phyloP scores from a whole-genome alignment of 2,329 filamentous ascomycete genomes.

The Colletotrichum coccodes region DNA sequence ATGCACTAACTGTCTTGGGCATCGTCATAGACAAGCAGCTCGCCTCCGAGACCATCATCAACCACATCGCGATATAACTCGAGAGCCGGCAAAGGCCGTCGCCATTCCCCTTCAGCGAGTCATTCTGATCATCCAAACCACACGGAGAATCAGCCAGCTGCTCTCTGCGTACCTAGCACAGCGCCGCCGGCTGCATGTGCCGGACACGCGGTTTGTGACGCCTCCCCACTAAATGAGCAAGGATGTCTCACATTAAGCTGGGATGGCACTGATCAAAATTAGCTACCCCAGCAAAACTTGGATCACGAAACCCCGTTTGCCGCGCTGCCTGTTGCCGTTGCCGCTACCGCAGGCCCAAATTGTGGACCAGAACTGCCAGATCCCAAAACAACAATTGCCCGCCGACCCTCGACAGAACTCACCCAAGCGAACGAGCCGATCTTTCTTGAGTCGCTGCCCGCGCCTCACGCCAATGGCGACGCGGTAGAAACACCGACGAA shows the following conservation, averaged over 20 bases:
- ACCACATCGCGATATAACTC: background rate
- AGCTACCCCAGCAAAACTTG: constrained; percentile 26
- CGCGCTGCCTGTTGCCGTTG: constrained; percentile 15
- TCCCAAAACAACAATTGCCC: background rate
- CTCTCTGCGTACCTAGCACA: background rate
- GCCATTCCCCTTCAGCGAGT: background rate
- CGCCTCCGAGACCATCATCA: constrained; percentile 20
- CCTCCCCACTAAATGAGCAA: constrained; percentile 5
- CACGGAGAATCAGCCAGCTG: background rate
- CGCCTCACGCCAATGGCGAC: constrained; percentile 3
- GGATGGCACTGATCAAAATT: constrained; percentile 31
- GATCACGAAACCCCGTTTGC: constrained; percentile 15
- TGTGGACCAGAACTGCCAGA: constrained; percentile 2
- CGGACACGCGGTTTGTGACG: constrained; percentile 16
- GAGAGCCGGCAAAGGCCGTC: background rate
- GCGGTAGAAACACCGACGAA: constrained; percentile 1
- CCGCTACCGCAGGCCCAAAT: constrained; percentile 5
- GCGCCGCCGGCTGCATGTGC: constrained; percentile 10
- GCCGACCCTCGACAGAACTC: background rate
- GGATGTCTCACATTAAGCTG: background rate
- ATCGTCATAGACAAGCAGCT: constrained; percentile 29
- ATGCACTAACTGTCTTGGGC: constrained; percentile 27
- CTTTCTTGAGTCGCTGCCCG: background rate
- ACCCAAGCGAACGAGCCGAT: background rate
- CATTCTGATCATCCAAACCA: background rate